Evolutionary conservation across 176 grass and related monocot genomes (phyloP).

Genomic region (Aegilops speltoides): DNA sequence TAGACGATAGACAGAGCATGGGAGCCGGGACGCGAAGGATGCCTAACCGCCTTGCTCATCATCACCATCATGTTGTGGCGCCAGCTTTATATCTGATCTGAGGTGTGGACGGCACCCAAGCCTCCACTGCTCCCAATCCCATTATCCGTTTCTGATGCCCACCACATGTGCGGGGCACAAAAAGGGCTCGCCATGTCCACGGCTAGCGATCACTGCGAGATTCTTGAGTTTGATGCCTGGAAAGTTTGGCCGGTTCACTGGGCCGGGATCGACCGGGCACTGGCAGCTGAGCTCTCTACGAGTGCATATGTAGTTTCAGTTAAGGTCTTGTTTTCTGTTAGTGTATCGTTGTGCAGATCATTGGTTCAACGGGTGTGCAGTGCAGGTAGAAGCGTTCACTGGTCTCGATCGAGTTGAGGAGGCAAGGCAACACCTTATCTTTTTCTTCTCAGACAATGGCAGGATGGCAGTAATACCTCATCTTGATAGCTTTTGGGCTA

Average conservation of each 20-base stretch:
- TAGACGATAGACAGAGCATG: neutral
- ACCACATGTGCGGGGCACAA: neutral
- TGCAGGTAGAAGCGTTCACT: neutral
- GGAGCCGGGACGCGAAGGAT: neutral
- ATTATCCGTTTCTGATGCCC: slow-evolving; percentile 24
- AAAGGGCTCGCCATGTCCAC: neutral
- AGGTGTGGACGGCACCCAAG: slow-evolving; percentile 18
- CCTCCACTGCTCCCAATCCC: slow-evolving; percentile 22
- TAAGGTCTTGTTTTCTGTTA: too few species aligned
- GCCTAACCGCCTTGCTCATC: slow-evolving; percentile 11
- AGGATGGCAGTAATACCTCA: neutral
- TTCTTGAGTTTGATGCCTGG: neutral
- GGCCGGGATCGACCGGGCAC: neutral
- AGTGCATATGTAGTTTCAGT: neutral
- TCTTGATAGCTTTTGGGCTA: neutral
- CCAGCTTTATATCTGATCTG: slow-evolving; percentile 31
- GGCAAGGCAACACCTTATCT: too few species aligned
- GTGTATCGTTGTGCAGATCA: too few species aligned
- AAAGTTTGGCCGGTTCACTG: neutral
- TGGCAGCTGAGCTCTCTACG: too few species aligned
- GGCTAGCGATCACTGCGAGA: neutral
- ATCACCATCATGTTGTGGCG: slow-evolving; percentile 34
- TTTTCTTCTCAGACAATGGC: too few species aligned
- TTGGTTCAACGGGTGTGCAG: too few species aligned
- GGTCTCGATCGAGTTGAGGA: slow-evolving; percentile 8